Evolutionary conservation across 371 early-diverging fungal species (phyloP).

Genomic region (Mucor irregularis): DNA sequence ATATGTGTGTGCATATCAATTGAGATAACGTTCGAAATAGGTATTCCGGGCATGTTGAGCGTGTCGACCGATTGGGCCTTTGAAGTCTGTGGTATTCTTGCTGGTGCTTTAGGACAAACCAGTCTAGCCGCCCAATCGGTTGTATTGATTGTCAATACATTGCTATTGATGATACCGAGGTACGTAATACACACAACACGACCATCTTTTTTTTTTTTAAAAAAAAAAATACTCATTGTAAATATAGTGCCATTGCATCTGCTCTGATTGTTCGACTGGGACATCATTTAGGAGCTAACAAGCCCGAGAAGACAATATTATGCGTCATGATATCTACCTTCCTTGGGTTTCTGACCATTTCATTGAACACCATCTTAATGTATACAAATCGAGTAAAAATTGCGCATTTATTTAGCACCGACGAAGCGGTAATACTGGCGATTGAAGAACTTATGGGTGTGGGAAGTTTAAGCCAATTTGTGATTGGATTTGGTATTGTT

Average conservation of each 20-base stretch:
- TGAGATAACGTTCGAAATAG: too few relatives aligned
- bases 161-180: conserved; percentile 43
- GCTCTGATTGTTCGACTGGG: conserved; percentile 39
- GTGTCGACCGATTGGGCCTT: conserved; percentile 51
- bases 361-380: conserved; percentile 25
- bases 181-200: too few relatives aligned
- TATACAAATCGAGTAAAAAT: conserved; percentile 22
- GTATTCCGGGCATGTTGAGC: conserved; percentile 51
- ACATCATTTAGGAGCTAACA: conserved; percentile 41
- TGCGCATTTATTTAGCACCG: conserved; percentile 45
- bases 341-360: conserved; percentile 16
- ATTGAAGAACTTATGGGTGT: conserved; percentile 64
- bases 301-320: conserved; percentile 23
- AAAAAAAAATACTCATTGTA: neutral
- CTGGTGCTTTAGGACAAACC: conserved; percentile 43
- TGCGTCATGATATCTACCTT: conserved; percentile 23
- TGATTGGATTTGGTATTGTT: conserved; percentile 35
- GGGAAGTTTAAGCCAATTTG: conserved; percentile 76
- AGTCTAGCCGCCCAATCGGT: conserved; percentile 48
- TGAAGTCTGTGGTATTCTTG: conserved; percentile 47
- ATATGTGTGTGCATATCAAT: too few relatives aligned
- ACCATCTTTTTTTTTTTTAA: neutral
- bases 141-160: conserved; percentile 28
- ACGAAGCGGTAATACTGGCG: conserved; percentile 46
- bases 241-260: conserved; percentile 11